Percentiles rank a stretch among this genome's conserved stretches.
These are phyloP conservation scores for Circinella umbellata DNA, from an alignment of 371 early-diverging fungal species.

Conservation along the genomic window DNA sequence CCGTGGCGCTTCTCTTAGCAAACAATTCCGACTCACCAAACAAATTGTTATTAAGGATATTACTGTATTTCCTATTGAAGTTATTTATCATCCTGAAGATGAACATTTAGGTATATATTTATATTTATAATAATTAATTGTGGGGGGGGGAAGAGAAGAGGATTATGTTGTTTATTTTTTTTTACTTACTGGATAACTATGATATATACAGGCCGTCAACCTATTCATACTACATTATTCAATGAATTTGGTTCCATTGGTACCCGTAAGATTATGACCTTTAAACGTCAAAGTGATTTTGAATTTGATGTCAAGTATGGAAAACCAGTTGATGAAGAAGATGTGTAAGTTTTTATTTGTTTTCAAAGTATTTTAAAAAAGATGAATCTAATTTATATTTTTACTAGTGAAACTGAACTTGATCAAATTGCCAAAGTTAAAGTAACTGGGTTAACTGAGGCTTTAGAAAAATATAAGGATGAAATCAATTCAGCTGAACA, in stretches of 20 bases:
- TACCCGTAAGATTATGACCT: conserved; percentile 83
- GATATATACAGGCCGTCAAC: conserved; percentile 6
- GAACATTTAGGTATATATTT: conserved; percentile 32
- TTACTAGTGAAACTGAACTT: conserved; percentile 31
- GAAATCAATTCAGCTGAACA: conserved; percentile 51
- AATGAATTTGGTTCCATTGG: conserved; percentile 70
- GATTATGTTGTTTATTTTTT: neutral
- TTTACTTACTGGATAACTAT: neutral
- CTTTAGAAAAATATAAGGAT: conserved; percentile 68
- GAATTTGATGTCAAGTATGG: conserved; percentile 74
- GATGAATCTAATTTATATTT: neutral
- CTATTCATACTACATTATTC: conserved; percentile 63
- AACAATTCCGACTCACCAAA: conserved; percentile 83
- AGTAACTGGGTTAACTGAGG: conserved; percentile 74
- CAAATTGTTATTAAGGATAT: conserved; percentile 88
- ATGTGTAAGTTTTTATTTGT: conserved; percentile 26
- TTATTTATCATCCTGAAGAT: conserved; percentile 70
- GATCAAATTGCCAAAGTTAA: conserved; percentile 67
- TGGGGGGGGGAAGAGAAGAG: neutral
- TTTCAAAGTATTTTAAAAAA: too few relatives aligned
- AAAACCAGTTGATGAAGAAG: conserved; percentile 37
- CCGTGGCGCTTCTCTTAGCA: conserved; percentile 86
- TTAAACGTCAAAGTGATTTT: conserved; percentile 83
- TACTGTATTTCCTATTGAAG: conserved; percentile 76
- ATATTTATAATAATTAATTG: neutral